Conservation (phyloP, 129 eudicot genomes). For the Saposhnikovia divaricata region DNA sequence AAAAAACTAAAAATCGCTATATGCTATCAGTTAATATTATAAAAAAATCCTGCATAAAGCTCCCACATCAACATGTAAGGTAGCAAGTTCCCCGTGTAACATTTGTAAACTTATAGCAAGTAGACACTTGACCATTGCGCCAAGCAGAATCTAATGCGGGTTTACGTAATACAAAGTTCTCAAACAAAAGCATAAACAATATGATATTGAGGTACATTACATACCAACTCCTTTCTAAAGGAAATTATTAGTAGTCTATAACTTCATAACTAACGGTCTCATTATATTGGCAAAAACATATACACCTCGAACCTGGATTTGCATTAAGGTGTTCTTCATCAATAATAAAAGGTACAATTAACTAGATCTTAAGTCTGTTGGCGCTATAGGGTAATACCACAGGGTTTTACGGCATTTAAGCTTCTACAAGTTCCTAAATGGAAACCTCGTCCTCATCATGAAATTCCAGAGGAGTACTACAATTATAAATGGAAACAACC, state of each 20-base stretch:
- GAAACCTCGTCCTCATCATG: background rate
- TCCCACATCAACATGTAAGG: background rate
- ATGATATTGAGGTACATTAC: background rate
- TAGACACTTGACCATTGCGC: background rate
- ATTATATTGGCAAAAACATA: background rate
- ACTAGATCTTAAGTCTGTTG: background rate
- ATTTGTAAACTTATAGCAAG: background rate
- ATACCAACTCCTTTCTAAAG: background rate
- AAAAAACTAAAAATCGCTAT: background rate
- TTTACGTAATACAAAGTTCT: background rate
- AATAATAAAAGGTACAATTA: background rate
- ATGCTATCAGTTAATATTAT: background rate
- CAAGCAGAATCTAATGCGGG: background rate
- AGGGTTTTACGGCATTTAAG: too few relatives aligned
- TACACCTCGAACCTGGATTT: background rate
- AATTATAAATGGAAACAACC: background rate
- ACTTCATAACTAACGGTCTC: background rate
- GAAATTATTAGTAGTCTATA: background rate
- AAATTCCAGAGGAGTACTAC: background rate
- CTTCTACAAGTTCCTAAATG: background rate
- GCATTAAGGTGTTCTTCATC: background rate
- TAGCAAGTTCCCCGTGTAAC: background rate
- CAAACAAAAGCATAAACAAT: too few relatives aligned
- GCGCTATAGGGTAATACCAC: too few relatives aligned
- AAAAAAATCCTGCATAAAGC: background rate